Conservation (phyloP, 2,329 filamentous ascomycete species). For the Aspergillus tanneri region DNA sequence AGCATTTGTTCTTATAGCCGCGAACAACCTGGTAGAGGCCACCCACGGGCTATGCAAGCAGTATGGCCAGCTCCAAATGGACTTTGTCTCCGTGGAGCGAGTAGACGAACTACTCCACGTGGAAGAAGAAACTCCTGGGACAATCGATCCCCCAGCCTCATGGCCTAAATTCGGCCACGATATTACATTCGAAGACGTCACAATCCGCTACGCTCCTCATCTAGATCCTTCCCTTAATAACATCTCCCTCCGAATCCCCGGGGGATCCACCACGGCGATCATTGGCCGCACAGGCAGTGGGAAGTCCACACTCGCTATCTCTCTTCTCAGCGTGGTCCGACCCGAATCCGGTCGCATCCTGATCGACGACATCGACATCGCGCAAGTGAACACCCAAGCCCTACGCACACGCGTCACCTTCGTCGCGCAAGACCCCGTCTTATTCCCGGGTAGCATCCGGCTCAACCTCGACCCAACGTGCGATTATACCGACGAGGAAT, state of each 20-base stretch:
- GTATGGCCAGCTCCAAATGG: conserved; percentile 84
- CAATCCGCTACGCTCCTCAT: conserved; percentile 74
- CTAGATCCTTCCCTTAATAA: conserved; percentile 70
- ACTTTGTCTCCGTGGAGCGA: conserved; percentile 86
- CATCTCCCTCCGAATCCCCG: conserved; percentile 71
- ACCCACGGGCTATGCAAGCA: conserved; percentile 74
- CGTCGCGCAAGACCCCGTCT: conserved; percentile 65
- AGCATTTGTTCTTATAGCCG: conserved; percentile 77
- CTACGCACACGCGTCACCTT: conserved; percentile 64
- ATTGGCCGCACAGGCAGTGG: conserved; percentile 78
- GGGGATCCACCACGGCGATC: conserved; percentile 74
- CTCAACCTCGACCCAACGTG: conserved; percentile 63
- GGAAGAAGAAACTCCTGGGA: conserved; percentile 69
- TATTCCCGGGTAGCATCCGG: conserved; percentile 62
- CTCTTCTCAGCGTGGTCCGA: conserved; percentile 57
- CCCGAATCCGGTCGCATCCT: conserved; percentile 57
- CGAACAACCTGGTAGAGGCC: conserved; percentile 61
- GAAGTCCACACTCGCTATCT: conserved; percentile 72
- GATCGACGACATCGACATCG: conserved; percentile 62
- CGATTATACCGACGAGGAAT: conserved; percentile 57
- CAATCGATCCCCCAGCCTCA: conserved; percentile 65
- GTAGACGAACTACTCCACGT: conserved; percentile 79
- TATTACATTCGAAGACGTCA: conserved; percentile 73
- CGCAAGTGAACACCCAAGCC: conserved; percentile 58
- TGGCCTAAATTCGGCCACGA: conserved; percentile 74